A percentile compares a stretch with the other conserved stretches of the same genome.
Evolutionary conservation across 108 stramenopile genomes (phyloP).

Genomic region (Nitzschia palea): DNA sequence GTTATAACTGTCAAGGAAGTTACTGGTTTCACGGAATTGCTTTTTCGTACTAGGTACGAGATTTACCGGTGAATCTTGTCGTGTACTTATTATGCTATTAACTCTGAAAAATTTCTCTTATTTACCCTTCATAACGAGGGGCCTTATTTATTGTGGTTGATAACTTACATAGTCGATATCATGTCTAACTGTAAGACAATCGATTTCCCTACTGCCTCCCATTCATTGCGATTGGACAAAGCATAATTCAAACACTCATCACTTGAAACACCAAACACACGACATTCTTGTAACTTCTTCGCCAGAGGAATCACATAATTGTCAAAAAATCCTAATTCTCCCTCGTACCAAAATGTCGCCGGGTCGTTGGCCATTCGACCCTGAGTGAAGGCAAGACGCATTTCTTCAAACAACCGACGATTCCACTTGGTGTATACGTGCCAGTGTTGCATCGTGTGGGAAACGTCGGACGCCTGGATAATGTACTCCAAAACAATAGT

Average conservation of each 20-base stretch:
- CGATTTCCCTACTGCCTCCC: too few species aligned
- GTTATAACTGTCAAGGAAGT: too few species aligned
- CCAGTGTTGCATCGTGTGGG: constrained; percentile 56
- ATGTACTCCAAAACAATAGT: constrained; percentile 49
- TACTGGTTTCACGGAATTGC: too few species aligned
- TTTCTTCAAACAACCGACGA: constrained; percentile 33
- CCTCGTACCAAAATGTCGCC: constrained; percentile 11
- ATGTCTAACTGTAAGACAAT: too few species aligned
- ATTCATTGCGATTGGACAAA: too few species aligned
- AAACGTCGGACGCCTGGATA: constrained; percentile 47
- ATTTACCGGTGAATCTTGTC: too few species aligned
- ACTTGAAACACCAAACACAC: constrained; percentile 39
- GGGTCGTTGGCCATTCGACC: constrained; percentile 23
- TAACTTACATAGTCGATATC: too few species aligned
- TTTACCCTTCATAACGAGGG: too few species aligned
- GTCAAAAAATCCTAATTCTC: constrained; percentile 43
- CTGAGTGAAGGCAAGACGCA: constrained; percentile 4
- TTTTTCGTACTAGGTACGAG: too few species aligned
- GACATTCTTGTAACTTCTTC: constrained; percentile 35
- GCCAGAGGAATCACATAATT: constrained; percentile 40
- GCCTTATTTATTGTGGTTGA: too few species aligned
- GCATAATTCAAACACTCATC: constrained; percentile 43
- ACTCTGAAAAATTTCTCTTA: too few species aligned
- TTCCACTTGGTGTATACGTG: constrained; percentile 50
- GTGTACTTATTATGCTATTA: too few species aligned